These are phyloP conservation scores for Annulohypoxylon moriforme DNA, from an alignment of 495 filamentous ascomycete species.

Conservation along the genomic window DNA sequence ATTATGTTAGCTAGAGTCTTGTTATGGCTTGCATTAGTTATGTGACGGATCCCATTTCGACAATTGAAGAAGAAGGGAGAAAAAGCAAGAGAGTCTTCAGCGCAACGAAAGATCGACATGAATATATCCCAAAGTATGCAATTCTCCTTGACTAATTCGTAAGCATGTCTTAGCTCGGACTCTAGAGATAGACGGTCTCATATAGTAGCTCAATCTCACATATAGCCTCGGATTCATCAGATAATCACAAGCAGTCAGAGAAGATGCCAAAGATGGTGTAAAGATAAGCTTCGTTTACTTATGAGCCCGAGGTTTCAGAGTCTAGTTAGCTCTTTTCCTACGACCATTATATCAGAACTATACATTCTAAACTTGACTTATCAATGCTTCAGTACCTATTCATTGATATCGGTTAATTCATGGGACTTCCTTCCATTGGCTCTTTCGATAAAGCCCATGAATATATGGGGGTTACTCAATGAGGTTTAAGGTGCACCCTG, in stretches of 20 bases:
- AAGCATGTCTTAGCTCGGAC: conserved; percentile 2
- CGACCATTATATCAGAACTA: no score
- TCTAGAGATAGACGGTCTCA: background rate
- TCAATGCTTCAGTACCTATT: no score
- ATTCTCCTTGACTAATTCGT: background rate
- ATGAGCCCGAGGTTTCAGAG: background rate
- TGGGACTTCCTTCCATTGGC: no score
- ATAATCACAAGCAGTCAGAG: background rate
- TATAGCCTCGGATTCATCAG: background rate
- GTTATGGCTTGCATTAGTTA: conserved; percentile 22
- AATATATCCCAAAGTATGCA: background rate
- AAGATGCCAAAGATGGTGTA: background rate
- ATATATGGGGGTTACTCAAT: background rate
- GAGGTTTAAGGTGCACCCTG: background rate
- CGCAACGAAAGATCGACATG: background rate
- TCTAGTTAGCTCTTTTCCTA: background rate
- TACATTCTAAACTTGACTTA: no score
- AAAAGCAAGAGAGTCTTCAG: background rate
- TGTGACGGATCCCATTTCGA: background rate
- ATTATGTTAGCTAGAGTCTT: background rate
- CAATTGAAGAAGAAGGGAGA: background rate
- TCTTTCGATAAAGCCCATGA: no score
- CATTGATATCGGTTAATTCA: no score
- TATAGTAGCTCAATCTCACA: background rate
- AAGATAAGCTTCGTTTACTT: background rate